Percentiles rank a stretch among this genome's conserved stretches.
These are phyloP conservation scores for Aspergillus tubingensis DNA, from an alignment of 2,329 filamentous ascomycete species.

Conservation along the genomic window DNA sequence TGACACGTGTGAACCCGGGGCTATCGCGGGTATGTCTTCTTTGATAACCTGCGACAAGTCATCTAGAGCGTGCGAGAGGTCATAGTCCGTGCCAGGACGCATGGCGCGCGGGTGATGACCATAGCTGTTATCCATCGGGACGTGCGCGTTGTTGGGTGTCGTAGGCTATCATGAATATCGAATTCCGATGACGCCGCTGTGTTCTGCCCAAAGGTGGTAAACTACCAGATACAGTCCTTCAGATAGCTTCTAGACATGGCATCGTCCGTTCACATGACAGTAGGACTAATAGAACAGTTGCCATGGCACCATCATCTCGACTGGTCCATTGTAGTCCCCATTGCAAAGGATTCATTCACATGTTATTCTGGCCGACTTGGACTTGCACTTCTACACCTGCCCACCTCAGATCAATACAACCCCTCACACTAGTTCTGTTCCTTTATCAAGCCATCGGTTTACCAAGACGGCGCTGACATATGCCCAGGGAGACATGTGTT, in stretches of 20 bases:
- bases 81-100: neutral
- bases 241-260: neutral
- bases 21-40: neutral
- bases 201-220: neutral
- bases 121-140: neutral
- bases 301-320: neutral
- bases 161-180: neutral
- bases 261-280: neutral
- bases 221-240: neutral
- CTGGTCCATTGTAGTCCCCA: neutral
- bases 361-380: neutral
- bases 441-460: no score
- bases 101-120: neutral
- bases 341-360: neutral
- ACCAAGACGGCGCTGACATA: no score
- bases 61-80: neutral
- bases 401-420: no score
- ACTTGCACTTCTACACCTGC: neutral
- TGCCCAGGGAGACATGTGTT: no score
- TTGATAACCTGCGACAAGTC: conserved; percentile 1
- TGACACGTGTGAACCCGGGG: conserved; percentile 4
- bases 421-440: no score
- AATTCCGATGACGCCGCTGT: neutral
- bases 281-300: neutral
- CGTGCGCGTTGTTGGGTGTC: neutral